Percentiles rank a stretch among this genome's conserved stretches.
Conservation (phyloP, 2,329 filamentous ascomycete species). For the Talaromyces pinophilus region DNA sequence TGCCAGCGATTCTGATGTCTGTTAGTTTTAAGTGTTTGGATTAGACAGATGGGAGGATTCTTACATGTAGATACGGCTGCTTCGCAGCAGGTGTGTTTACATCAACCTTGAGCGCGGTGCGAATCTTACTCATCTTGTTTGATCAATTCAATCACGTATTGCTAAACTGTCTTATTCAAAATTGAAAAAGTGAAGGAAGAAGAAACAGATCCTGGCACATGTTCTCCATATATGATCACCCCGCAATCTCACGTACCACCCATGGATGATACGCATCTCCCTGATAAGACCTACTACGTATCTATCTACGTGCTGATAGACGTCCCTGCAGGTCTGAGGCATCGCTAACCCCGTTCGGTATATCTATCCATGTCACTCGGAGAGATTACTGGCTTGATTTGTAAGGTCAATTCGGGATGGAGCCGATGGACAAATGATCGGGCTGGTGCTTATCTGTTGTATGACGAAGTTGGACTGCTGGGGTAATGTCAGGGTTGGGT, state of each 20-base stretch:
- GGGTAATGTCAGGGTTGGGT: background rate
- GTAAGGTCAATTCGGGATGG: too few species aligned
- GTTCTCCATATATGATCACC: background rate
- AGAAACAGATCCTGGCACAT: background rate
- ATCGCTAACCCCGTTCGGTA: background rate
- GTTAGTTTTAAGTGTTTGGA: slow-evolving; percentile 19
- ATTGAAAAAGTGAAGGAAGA: background rate
- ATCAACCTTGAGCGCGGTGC: slow-evolving; percentile 72
- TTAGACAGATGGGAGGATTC: slow-evolving; percentile 9
- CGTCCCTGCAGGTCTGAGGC: background rate
- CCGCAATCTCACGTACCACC: background rate
- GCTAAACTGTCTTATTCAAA: background rate
- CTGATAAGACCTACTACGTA: background rate
- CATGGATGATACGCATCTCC: too few species aligned
- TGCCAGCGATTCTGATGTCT: slow-evolving; percentile 81
- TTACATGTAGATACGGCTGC: slow-evolving; percentile 69
- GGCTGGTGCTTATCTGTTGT: background rate
- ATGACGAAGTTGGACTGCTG: background rate
- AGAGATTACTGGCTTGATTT: background rate
- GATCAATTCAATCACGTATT: background rate
- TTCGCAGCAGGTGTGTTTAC: slow-evolving; percentile 70
- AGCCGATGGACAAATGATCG: background rate
- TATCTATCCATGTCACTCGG: background rate
- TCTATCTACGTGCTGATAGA: background rate
- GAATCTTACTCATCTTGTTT: slow-evolving; percentile 53